A percentile compares a stretch with the other conserved stretches of the same genome.
These are phyloP conservation scores for Eucalyptus albens DNA, from an alignment of 345 rosid genomes.

Conservation along the genomic window DNA sequence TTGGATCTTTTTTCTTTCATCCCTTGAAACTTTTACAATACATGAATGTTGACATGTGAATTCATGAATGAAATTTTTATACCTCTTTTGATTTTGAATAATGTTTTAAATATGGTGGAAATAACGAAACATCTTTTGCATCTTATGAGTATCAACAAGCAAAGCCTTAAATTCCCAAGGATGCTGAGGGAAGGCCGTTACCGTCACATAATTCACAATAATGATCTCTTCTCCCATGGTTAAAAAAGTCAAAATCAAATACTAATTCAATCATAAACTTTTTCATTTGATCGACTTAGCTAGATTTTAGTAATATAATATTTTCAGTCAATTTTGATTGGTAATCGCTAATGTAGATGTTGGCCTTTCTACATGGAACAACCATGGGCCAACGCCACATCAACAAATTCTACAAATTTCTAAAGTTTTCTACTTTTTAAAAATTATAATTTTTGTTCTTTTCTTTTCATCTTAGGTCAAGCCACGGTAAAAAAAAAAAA, in stretches of 20 bases:
- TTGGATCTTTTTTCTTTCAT: background rate
- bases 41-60: background rate
- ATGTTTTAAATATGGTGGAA: background rate
- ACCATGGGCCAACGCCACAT: no score
- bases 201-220: background rate
- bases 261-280: fast-evolving
- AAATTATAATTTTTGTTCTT: no score
- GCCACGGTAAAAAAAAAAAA: no score
- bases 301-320: no score
- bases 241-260: no score
- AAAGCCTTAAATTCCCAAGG: background rate
- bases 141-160: background rate
- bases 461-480: no score
- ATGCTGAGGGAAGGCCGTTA: background rate
- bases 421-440: no score
- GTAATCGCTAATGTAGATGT: no score
- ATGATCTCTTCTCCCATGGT: background rate
- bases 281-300: no score
- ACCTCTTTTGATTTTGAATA: background rate
- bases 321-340: no score
- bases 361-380: no score
- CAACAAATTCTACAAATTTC: no score
- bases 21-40: background rate
- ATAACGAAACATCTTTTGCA: background rate
- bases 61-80: background rate